phyloP scores from a whole-genome alignment of 257 asterid genomes.

The Mentha longifolia region DNA sequence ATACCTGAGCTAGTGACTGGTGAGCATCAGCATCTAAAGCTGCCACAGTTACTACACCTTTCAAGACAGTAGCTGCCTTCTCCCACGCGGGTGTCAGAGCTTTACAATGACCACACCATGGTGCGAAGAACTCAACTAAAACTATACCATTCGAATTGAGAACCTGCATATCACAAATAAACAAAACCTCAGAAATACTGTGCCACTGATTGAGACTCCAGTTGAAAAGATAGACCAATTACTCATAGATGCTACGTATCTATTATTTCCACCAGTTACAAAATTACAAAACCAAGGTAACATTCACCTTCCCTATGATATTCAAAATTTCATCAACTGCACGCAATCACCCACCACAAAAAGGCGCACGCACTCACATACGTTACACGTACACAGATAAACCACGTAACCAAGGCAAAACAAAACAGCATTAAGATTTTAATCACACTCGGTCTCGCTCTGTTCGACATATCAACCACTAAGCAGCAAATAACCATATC shows the following conservation, averaged over 20 bases:
- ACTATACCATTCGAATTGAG: slow-evolving; percentile 83
- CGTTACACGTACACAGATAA: neutral
- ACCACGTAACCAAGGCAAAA: neutral
- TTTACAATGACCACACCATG: slow-evolving; percentile 98
- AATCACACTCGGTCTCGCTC: neutral
- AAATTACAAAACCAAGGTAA: neutral
- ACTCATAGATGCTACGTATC: neutral
- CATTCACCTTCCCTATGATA: slow-evolving; percentile 3
- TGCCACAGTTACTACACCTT: slow-evolving; percentile 92
- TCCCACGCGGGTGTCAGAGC: slow-evolving; percentile 93
- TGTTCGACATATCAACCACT: neutral
- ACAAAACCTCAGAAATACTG: slow-evolving; percentile 20
- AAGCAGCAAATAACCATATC: neutral
- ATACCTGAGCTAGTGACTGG: slow-evolving; percentile 86
- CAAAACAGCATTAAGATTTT: slow-evolving; percentile 13
- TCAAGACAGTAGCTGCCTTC: slow-evolving; percentile 81
- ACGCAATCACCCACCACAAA: neutral
- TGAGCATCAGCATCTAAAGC: slow-evolving; percentile 99
- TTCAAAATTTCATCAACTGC: slow-evolving; percentile 9
- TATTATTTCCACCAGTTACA: slow-evolving; percentile 9
- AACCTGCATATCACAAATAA: slow-evolving; percentile 57
- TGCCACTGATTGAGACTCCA: slow-evolving; percentile 18
- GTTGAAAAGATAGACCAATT: slow-evolving; percentile 1
- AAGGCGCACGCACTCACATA: neutral
- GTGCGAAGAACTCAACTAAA: slow-evolving; percentile 90